phyloP scores from a whole-genome alignment of 805 yeast species.

The Torulaspora microellipsoides region DNA sequence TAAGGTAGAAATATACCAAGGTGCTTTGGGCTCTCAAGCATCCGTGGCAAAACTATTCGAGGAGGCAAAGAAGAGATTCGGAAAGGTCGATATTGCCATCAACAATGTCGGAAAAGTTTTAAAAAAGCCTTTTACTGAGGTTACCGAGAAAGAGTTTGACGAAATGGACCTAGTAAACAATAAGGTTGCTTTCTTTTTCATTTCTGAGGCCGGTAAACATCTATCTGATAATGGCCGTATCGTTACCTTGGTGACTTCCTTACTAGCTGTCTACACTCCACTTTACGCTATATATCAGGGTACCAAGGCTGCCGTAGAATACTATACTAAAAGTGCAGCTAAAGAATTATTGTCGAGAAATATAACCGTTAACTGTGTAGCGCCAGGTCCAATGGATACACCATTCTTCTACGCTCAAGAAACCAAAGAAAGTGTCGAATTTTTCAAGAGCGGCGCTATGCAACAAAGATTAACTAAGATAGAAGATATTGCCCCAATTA shows the following conservation, averaged over 20 bases:
- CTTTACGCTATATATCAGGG: constrained; percentile 53
- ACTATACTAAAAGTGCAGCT: constrained; percentile 49
- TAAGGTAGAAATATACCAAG: constrained; percentile 42
- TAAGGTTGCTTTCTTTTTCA: constrained; percentile 57
- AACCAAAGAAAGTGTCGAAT: constrained; percentile 46
- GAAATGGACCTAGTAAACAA: constrained; percentile 50
- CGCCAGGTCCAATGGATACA: constrained; percentile 67
- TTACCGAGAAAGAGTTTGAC: constrained; percentile 52
- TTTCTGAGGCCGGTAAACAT: constrained; percentile 50
- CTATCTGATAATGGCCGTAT: constrained; percentile 51
- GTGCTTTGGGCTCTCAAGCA: constrained; percentile 40
- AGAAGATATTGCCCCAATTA: constrained; percentile 59
- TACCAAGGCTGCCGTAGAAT: constrained; percentile 52
- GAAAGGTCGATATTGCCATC: constrained; percentile 56
- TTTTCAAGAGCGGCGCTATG: constrained; percentile 48
- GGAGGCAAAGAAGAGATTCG: constrained; percentile 42
- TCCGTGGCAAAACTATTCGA: constrained; percentile 45
- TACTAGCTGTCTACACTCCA: constrained; percentile 60
- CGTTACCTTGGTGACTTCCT: constrained; percentile 55
- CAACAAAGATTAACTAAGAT: constrained; percentile 51
- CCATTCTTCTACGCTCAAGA: constrained; percentile 63
- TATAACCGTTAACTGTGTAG: constrained; percentile 51
- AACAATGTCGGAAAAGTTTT: constrained; percentile 65
- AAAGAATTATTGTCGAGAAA: constrained; percentile 46
- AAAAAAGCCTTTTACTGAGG: constrained; percentile 54